Evolutionary conservation across 139 green algal species (phyloP).

Genomic region (Chlamydomonas sphaeroides): DNA sequence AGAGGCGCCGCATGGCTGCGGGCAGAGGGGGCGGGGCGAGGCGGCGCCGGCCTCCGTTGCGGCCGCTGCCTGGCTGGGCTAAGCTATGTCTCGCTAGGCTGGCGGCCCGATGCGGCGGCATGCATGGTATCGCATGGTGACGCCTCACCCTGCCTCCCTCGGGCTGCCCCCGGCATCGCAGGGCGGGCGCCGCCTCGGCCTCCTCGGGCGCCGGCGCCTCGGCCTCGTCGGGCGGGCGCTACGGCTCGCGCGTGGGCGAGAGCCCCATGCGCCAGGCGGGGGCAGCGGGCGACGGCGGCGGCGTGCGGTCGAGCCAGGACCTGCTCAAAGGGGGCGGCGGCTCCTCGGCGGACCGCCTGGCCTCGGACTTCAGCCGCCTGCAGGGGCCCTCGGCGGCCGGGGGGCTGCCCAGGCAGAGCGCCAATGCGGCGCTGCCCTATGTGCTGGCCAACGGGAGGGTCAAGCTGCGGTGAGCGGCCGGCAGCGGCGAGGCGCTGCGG

Average conservation of each 20-base stretch:
- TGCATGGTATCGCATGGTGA: no score
- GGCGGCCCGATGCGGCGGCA: no score
- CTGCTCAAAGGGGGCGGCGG: conserved; percentile 6
- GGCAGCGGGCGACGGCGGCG: background rate
- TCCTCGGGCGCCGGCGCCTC: background rate
- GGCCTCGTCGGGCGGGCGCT: background rate
- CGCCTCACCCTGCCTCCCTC: background rate
- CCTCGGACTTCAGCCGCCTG: conserved; percentile 25
- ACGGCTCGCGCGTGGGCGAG: conserved; percentile 20
- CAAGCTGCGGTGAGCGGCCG: conserved; percentile 19
- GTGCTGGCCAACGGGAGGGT: conserved; percentile 42
- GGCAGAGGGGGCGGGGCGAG: no score
- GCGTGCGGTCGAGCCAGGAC: background rate
- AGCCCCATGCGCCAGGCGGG: conserved; percentile 9
- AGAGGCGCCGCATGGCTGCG: no score
- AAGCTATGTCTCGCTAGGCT: no score
- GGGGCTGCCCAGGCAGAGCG: background rate
- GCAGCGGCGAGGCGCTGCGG: no score
- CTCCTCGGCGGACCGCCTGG: conserved; percentile 14
- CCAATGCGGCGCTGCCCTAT: conserved; percentile 35
- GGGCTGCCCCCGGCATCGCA: background rate
- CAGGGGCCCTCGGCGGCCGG: conserved; percentile 17
- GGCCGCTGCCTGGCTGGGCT: no score
- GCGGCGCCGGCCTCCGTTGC: no score
- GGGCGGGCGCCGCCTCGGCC: background rate